Base-by-base conservation (phyloP, 177 flowering plant genomes). In the Tripterygium wilfordii region DNA sequence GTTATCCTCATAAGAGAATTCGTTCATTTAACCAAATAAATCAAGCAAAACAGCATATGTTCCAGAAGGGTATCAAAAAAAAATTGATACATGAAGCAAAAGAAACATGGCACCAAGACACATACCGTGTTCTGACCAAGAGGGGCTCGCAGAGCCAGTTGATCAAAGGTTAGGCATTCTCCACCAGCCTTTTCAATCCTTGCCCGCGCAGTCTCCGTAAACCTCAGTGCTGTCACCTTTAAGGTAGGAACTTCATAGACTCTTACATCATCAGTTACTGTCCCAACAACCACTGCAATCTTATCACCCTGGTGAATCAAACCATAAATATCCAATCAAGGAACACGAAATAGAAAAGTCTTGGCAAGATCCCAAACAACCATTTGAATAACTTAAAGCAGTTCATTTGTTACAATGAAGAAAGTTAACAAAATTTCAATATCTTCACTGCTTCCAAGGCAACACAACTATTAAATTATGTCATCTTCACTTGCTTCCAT, bases 101-200 rank as follows among this genome's bases (percentile, higher is more conserved):
- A 1, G 3, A 37, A 37, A 37, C 14, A 15, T n/a, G 39, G 15
- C 10, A 39, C 21, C 5, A n/a, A 4, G 15, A 33, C 10, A 3
- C 56, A 44, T 72, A 80, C 87, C 72, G 83, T 80, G 71, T 83
- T 81, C 76, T 81, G 85, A 3, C 91, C 88, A 46, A 83, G 85
- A 31, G 91, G 91, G 49, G 91, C 87, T 22, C 78, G 65, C 26
- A 81, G 74, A 27, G 92, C 88, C n/a, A 80, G 78, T 64, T 80
- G 83, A 48, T 83, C 85, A 47, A 83, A 83, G 4, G 90, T 80
- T 66, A 78, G 56, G 62, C 90, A 80, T 28, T 83, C 87, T n/a
- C 91, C 91, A 18, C 87, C 85, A 0, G 83, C 85, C 58, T 83
- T 83, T 78, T 71, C 77, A 35, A 80, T 80, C 64, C 91, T 67